Evolutionary conservation across 2,329 filamentous ascomycete genomes (phyloP).

Genomic region (Claviceps maximensis): DNA sequence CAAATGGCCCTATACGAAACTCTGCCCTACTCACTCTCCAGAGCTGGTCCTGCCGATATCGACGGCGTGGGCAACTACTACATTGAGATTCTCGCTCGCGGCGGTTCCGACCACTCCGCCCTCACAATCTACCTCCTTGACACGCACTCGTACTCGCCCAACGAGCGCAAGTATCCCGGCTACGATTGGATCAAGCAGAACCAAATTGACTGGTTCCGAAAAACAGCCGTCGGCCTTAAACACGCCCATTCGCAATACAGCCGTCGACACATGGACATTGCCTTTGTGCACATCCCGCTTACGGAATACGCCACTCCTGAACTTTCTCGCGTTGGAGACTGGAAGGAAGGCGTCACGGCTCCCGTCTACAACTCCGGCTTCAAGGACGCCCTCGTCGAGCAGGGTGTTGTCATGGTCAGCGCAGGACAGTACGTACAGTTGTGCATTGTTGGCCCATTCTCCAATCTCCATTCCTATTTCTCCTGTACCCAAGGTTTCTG

Average conservation of each 20-base stretch:
- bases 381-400: conserved; percentile 72
- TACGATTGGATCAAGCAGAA: conserved; percentile 96
- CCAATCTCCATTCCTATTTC: too few species aligned
- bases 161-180: conserved; percentile 76
- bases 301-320: conserved; percentile 65
- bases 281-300: conserved; percentile 93
- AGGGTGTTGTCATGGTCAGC: conserved; percentile 75
- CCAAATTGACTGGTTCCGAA: conserved; percentile 90
- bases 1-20: conserved; percentile 81
- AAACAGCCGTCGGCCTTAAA: conserved; percentile 61
- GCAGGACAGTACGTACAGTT: conserved; percentile 66
- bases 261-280: conserved; percentile 86
- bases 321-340: conserved; percentile 51
- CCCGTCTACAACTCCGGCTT: conserved; percentile 88
- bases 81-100: conserved; percentile 74
- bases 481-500: neutral
- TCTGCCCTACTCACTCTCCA: conserved; percentile 80
- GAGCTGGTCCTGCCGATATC: conserved; percentile 66
- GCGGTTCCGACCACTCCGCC: conserved; percentile 71
- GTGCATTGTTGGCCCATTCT: neutral
- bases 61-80: conserved; percentile 93
- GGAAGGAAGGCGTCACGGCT: conserved; percentile 74
- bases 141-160: conserved; percentile 81
- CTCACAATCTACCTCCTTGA: conserved; percentile 92
- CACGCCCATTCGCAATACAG: conserved; percentile 72